Base-by-base conservation (phyloP, 768 basidiomycete genomes). In the Hygrophorus russula region DNA sequence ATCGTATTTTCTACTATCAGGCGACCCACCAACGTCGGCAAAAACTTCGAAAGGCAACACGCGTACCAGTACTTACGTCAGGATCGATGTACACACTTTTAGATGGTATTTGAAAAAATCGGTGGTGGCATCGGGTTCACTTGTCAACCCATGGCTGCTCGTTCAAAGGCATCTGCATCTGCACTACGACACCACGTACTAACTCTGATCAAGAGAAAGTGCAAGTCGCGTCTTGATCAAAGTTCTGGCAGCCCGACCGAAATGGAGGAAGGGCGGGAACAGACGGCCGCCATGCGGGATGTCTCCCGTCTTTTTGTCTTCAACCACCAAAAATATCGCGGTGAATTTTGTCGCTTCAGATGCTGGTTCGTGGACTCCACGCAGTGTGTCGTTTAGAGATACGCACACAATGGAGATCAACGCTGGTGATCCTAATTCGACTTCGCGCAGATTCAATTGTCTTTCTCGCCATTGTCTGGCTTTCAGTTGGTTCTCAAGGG, bases 71-170 rank as follows among this genome's bases (percentile, higher is more conserved):
- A 18, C 27, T 53, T 13, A 46, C 50, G 19, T 54, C 52, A 56
- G 14, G 53, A 59, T 31, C 53, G 56, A 4, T 54, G 56, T 36
- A 41, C 54, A 31, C 56, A 67, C 37, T 57, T 78, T 12, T 76
- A 0, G 52, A 55, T 33, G 71, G 70, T 2, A 44, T 72, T n/a
- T 14, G 64, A 68, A 54, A 66, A 70, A 33, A 67, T 71, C 32
- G 73, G 73, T n/a, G 66, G 62, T 27, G 73, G 78, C 17, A 76
- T 75, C 37, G 73, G 73, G 5, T 76, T 69, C 51, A 70, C 60
- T 20, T 62, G 51, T 27, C 41, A 62, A 4, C 64, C 64, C 1
- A 39, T 46, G 19, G 57, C 62, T 15, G 44, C 53, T n/a, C 49
- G 48, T n/a, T 59, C 61, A 30, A 58, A 53, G 49, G 50, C 56